Base-by-base conservation (phyloP, 1,139 yeast species). In the Hyphopichia buzzinii region DNA sequence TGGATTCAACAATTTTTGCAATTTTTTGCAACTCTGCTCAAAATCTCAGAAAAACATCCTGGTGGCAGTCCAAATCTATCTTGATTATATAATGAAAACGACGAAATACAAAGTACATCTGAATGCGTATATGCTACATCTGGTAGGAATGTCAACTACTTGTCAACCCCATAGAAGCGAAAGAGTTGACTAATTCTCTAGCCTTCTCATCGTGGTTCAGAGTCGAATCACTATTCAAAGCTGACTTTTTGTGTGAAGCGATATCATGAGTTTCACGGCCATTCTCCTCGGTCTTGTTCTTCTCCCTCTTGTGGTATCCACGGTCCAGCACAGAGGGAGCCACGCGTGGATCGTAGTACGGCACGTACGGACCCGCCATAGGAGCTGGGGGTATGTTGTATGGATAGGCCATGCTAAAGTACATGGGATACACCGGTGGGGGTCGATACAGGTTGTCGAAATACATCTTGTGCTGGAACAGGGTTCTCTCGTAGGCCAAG, bases 401-500 rank as follows among this genome's bases (percentile, higher is more conserved):
- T 17, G 28, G 23, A 27, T 33, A 31, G 8, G 32, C 22, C 12
- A 36, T 28, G 23, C 24, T 33, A 26, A 36, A 37, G 30, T 38
- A 41, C 8, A 34, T 15, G 11, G 45, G 40, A 15, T 21, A 19
- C 23, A 19, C 10, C 23, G 23, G 23, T 10, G 23, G 23, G 23
- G 10, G 23, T 19, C 23, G 6, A 10, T 26, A 14, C 13, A 26
- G 24, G 31, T 39, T 41, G 13, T 60, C 60, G 39, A 62, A 64
- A 39, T 64, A 64, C 36, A 57, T 50, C 39, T 59, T 57, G 28
- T 62, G 67, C 39, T 64, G 70, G 34, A 59, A 54, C 50, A 56
- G 58, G 38, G 59, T 62, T 33, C 69, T 46, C 43, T 64, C 72
- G 42, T 59, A 59, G 7, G 69, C 71, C 31, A 65, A 50, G 33